These are phyloP conservation scores for Puccinia triticina DNA, from an alignment of 1,284 basidiomycete genomes.

Conservation along the genomic window DNA sequence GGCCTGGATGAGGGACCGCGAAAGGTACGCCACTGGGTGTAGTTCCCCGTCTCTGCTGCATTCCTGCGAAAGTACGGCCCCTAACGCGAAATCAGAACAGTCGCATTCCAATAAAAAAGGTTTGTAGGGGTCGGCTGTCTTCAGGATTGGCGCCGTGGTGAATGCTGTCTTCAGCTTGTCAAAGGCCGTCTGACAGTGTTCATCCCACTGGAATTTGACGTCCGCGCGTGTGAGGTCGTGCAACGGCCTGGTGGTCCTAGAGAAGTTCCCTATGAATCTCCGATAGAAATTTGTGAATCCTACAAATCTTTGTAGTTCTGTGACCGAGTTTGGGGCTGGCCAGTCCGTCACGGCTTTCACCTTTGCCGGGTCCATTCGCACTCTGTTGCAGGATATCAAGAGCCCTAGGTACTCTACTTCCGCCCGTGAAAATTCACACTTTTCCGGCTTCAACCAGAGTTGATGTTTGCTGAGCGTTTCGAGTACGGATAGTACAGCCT, in stretches of 20 bases:
- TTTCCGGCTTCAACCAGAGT: too few species aligned
- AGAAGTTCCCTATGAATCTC: too few species aligned
- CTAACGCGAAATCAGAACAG: constrained; percentile 19
- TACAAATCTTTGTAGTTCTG: too few species aligned
- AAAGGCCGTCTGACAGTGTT: background rate
- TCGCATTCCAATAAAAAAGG: constrained; percentile 29
- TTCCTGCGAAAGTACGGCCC: background rate
- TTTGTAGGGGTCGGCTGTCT: background rate
- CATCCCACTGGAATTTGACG: background rate
- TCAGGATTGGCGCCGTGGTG: constrained; percentile 12
- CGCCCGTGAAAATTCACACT: too few species aligned
- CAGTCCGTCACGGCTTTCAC: background rate
- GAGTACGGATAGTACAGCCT: background rate
- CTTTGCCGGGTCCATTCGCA: too few species aligned
- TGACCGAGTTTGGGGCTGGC: too few species aligned
- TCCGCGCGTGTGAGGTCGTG: background rate
- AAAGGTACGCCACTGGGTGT: constrained; percentile 23
- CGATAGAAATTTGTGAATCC: too few species aligned
- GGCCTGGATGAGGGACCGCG: background rate
- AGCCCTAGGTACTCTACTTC: too few species aligned
- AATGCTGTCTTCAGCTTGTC: background rate
- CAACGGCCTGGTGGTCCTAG: background rate
- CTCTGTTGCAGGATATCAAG: too few species aligned
- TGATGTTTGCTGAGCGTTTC: background rate
- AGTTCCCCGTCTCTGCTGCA: background rate